These are phyloP conservation scores for Monosporascus sp. DNA, from an alignment of 2,329 filamentous ascomycete genomes.

Conservation along the genomic window DNA sequence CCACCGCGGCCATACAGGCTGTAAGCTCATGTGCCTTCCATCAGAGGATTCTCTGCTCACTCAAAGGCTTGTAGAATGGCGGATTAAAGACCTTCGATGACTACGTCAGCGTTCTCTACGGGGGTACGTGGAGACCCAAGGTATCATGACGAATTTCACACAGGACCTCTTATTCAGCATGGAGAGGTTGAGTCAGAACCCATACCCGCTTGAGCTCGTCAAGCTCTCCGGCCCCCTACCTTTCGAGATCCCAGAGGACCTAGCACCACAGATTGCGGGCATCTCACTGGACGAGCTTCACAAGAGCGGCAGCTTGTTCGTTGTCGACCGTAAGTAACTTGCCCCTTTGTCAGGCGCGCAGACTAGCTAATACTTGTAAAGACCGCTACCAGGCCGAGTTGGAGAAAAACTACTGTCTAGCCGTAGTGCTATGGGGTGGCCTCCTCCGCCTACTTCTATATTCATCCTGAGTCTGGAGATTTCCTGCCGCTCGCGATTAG, in stretches of 20 bases:
- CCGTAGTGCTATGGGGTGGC: no score
- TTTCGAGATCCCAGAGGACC: not conserved
- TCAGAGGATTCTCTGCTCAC: no score
- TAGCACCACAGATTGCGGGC: conserved; percentile 3
- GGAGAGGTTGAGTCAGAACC: conserved; percentile 25
- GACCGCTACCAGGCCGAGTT: not conserved
- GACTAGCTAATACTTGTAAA: not conserved
- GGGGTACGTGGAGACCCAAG: conserved; percentile 8
- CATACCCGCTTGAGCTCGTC: conserved; percentile 13
- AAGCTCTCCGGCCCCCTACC: conserved; percentile 10
- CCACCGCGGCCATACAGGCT: not conserved
- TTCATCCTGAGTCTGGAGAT: no score
- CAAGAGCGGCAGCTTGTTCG: not conserved
- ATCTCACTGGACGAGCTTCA: not conserved
- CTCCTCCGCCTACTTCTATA: no score
- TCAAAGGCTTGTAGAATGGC: no score
- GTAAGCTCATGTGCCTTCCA: not conserved
- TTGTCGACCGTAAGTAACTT: not conserved
- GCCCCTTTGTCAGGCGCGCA: no score
- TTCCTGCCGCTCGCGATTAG: no score
- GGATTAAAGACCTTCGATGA: no score
- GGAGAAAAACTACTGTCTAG: not conserved
- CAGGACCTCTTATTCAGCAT: conserved; percentile 28
- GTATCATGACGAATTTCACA: conserved; percentile 25
- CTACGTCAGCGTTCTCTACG: no score